Base-by-base conservation (phyloP, 2,329 filamentous ascomycete genomes). In the Aspergillus viridinutans region DNA sequence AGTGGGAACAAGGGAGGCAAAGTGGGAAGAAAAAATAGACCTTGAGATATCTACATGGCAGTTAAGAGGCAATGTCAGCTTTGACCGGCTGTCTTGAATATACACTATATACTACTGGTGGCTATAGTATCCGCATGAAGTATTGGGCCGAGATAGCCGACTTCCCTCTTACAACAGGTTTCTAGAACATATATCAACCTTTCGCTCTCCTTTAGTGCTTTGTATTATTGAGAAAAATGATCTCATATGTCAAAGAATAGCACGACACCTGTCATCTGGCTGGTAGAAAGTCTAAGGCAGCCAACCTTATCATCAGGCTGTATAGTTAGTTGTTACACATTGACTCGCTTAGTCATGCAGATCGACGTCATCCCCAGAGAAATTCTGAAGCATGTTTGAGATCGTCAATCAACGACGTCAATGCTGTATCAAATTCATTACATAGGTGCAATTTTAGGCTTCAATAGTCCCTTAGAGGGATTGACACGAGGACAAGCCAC, bases 21-120 rank as follows among this genome's bases (percentile, higher is more conserved):
- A 52, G 70, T 35, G 72, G 73, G 26, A 78, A 76, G 70, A 71
- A 75, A 66, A 76, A 72, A 64, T 76, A 66, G 59, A 8, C 12
- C 10, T 47, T 47, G 21, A 23, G 43, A 47, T 45, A 45, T 45
- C 20, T 23, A 21, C 7, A n/a, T n/a, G 40, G n/a, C n/a, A 4
- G 32, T 38, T 7, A 7, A 38, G 32, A 17, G 14, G 14, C 6
- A 38, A 17, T 38, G 5, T 6, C 32, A 38, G 32, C 14, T 38
- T 38, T 38, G 14, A 35, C 32, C 32, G 5, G 14, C 32, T 7
- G 14, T n/a, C 32, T 3, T 38, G 32, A 38, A 17, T 38, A 38
- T 12, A 4, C 10, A 1, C 3, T 29, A 29, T 29, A 29, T 17
- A 17, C 14, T 38, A 38, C 14, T 38, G 14, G 5, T 38, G 32